Base-by-base conservation (phyloP, 352 stramenopile species). In the Pythium guiyangense region DNA sequence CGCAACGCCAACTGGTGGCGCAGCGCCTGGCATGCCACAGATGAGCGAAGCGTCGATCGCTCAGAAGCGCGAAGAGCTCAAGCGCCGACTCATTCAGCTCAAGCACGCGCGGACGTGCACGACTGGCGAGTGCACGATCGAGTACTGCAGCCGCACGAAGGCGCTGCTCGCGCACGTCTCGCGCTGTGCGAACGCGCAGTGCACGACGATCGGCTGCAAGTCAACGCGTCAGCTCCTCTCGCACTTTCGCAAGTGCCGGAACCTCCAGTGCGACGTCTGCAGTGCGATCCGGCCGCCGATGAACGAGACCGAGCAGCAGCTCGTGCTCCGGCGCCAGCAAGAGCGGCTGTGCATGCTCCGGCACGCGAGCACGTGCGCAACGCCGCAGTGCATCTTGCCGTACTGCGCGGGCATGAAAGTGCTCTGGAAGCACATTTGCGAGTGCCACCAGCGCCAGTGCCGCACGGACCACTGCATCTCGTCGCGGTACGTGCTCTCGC, bases 371-470 rank as follows among this genome's bases (percentile, higher is more conserved):
- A 96, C 84, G 12, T 96, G 86, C 40, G 54, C 81, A 6, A 65
- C 68, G 12, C 58, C 79, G 12, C 72, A 84, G 52, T 94, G 86
- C 39, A 77, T 89, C 31, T 73, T 94, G 34, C 79, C 84, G 11
- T 94, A 95, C 56, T 96, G 88, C 52, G 77, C 74, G 4, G 81
- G 81, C 15, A 96, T 96, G 88, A 93, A 94, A 45, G 65, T 92
- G 17, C 49, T 96, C 47, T 96, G 88, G 88, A 96, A 95, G 52
- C 88, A 96, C 54, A 96, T 96, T 61, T 93, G 84, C 55, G 81
- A 94, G 54, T 96, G 88, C 46, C 86, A 95, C 52, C 84, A 96
- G 52, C 79, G 80, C 17, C 86, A 94, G 49, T 96, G 88, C 49
- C 77, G 82, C 35, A 94, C 84, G 8, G 84, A 94, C 44, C 86